These are phyloP conservation scores for Termitomyces bulborhizus DNA, from an alignment of 768 basidiomycete genomes.

Conservation along the genomic window DNA sequence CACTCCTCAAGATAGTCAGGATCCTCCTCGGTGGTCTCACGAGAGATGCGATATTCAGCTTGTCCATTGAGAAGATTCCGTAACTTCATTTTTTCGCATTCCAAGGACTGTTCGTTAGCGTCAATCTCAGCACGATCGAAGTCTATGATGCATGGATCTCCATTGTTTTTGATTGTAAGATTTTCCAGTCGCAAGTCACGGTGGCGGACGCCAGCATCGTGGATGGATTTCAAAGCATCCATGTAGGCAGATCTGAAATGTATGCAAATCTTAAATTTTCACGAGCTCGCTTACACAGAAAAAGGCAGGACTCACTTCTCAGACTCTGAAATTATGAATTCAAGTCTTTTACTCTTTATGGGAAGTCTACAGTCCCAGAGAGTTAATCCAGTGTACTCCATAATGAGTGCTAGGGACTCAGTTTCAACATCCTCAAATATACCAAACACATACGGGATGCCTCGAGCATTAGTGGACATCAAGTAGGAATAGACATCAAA, in stretches of 20 bases:
- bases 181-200: neutral
- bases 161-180: neutral
- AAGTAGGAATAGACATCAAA: conserved; percentile 8
- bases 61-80: neutral
- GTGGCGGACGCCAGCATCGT: neutral
- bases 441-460: conserved; percentile 12
- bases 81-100: neutral
- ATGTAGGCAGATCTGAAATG: neutral
- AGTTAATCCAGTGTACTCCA: conserved; percentile 1
- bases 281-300: no score
- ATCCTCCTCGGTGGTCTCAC: neutral
- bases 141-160: neutral
- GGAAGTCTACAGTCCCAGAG: neutral
- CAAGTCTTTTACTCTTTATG: neutral
- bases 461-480: neutral
- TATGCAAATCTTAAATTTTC: neutral
- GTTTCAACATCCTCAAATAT: conserved; percentile 11
- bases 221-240: neutral
- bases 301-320: neutral
- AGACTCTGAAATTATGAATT: neutral
- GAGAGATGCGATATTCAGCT: neutral
- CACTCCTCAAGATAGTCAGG: neutral
- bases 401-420: conserved; percentile 3
- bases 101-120: neutral
- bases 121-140: neutral